These are phyloP conservation scores for Hyphochytrium catenoides DNA, from an alignment of 352 stramenopile genomes.

Conservation along the genomic window DNA sequence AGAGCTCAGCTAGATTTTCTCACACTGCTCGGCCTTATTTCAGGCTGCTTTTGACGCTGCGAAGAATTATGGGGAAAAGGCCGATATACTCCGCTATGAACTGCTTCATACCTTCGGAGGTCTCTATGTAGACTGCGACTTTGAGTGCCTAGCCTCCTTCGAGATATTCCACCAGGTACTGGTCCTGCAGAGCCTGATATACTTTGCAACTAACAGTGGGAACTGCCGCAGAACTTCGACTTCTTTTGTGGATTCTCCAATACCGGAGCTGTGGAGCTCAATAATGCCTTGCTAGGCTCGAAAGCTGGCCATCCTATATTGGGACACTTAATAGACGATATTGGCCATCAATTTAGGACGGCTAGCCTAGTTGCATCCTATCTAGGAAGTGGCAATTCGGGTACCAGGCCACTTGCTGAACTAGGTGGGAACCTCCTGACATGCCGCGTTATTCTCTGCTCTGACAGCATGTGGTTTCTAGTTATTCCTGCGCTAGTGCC, in stretches of 20 bases:
- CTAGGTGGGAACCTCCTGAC: too few relatives aligned
- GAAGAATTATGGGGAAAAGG: conserved; percentile 34
- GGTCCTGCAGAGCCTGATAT: not conserved
- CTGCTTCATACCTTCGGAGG: conserved; percentile 23
- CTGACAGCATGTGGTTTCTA: too few relatives aligned
- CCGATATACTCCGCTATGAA: conserved; percentile 43
- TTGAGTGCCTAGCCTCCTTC: conserved; percentile 26
- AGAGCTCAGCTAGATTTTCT: not conserved
- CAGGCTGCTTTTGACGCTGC: conserved; percentile 19
- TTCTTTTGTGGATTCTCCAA: conserved; percentile 36
- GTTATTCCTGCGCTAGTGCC: too few relatives aligned
- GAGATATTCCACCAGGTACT: conserved; percentile 14
- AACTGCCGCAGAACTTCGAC: conserved; percentile 11
- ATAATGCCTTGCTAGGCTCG: conserved; percentile 30
- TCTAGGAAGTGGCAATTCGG: conserved; percentile 7
- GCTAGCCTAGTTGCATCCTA: conserved; percentile 6
- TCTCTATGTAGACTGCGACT: conserved; percentile 39
- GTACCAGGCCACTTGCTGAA: not conserved
- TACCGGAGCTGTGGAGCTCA: conserved; percentile 33
- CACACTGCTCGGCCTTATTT: too few relatives aligned
- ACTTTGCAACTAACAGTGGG: not conserved
- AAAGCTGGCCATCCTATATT: conserved; percentile 13
- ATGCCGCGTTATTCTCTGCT: not conserved
- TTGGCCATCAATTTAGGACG: conserved; percentile 8
- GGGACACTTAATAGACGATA: conserved; percentile 10